Conservation (phyloP, 108 stramenopile genomes). For the Nitzschia inconspicua region DNA sequence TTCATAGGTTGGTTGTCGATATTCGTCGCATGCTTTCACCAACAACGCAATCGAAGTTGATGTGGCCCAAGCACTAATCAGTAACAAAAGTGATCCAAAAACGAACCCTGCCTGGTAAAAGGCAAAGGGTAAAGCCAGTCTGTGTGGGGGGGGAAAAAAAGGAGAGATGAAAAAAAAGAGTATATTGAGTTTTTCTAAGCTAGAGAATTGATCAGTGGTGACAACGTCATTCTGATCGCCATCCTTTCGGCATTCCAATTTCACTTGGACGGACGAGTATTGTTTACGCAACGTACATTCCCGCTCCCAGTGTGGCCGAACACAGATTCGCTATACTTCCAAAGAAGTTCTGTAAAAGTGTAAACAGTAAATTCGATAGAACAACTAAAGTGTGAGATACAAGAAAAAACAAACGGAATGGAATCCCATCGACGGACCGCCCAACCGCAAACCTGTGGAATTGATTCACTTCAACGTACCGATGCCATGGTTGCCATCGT, state of each 20-base stretch:
- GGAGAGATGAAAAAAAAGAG: background rate
- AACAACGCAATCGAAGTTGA: constrained; percentile 53
- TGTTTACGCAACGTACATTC: constrained; percentile 23
- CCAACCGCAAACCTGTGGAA: too few species aligned
- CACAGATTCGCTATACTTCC: constrained; percentile 74
- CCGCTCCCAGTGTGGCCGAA: constrained; percentile 78
- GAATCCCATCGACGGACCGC: too few species aligned
- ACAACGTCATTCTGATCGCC: too few species aligned
- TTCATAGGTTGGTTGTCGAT: constrained; percentile 50
- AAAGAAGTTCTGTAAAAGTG: too few species aligned
- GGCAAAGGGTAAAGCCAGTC: constrained; percentile 65
- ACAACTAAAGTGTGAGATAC: too few species aligned
- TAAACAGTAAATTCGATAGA: too few species aligned
- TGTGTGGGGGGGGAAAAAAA: background rate
- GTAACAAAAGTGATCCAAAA: constrained; percentile 40
- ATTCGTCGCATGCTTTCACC: constrained; percentile 40
- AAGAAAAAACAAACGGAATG: too few species aligned
- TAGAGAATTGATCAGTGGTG: too few species aligned
- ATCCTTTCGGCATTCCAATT: too few species aligned
- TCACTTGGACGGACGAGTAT: too few species aligned
- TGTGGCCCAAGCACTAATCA: constrained; percentile 50
- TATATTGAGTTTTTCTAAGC: too few species aligned
- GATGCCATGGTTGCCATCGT: background rate
- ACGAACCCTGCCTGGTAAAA: constrained; percentile 63
- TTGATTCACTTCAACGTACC: background rate